A percentile compares a stretch with the other conserved stretches of the same genome.
phyloP scores from a whole-genome alignment of 2,329 filamentous ascomycete species.

The Pseudogymnoascus sp. region DNA sequence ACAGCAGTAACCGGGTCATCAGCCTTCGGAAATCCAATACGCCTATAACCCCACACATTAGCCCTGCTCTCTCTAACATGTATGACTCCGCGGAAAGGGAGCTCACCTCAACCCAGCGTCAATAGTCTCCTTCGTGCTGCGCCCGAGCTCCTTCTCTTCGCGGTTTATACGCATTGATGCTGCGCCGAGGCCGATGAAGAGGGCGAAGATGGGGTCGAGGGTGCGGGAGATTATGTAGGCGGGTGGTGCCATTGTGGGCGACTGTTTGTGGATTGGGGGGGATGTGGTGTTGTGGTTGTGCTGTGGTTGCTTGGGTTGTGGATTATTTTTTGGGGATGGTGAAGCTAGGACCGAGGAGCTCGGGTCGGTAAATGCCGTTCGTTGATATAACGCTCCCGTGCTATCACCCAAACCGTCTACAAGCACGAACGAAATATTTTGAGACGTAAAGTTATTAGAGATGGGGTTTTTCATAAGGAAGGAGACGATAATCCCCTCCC shows the following conservation, averaged over 20 bases:
- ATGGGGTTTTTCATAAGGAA: not conserved
- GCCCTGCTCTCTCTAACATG: not conserved
- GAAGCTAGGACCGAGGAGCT: not conserved
- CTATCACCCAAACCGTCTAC: not conserved
- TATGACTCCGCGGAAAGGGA: not conserved
- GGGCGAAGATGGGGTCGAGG: constrained; percentile 46
- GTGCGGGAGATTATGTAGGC: constrained; percentile 33
- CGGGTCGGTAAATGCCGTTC: constrained; percentile 1
- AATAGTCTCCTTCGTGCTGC: constrained; percentile 24
- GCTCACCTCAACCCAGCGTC: constrained; percentile 28
- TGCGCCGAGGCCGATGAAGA: constrained; percentile 44
- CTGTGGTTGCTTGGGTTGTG: constrained; percentile 8
- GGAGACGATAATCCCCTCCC: not conserved
- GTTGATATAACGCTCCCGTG: not conserved
- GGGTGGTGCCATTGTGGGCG: constrained; percentile 25
- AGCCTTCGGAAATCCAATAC: not conserved
- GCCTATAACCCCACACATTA: not conserved
- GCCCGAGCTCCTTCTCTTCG: constrained; percentile 39
- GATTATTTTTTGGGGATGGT: not conserved
- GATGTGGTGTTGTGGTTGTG: constrained; percentile 2
- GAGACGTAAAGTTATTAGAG: not conserved
- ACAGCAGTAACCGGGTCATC: not conserved
- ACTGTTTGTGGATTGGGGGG: not conserved
- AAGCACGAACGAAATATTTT: not conserved
- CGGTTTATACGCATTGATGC: constrained; percentile 44